phyloP scores from a whole-genome alignment of 1,284 basidiomycete genomes.

The Gomphus sp. region DNA sequence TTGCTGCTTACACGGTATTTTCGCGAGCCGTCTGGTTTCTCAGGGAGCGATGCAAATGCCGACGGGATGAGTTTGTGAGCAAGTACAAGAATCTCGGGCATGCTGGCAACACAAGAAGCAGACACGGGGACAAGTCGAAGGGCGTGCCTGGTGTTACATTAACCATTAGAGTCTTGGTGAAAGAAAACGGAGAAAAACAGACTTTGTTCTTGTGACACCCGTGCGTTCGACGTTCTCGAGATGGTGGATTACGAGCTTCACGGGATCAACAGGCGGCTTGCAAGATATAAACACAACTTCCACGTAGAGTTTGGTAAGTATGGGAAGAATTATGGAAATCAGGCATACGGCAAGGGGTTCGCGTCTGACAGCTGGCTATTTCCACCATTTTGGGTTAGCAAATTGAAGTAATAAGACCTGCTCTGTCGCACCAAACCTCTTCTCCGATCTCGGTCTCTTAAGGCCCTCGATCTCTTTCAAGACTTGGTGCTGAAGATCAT shows the following conservation, averaged over 20 bases:
- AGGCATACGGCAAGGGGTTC: conserved; percentile 61
- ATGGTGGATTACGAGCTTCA: conserved; percentile 57
- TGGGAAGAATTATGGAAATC: conserved; percentile 9
- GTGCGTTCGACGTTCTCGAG: conserved; percentile 52
- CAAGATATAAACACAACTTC: conserved; percentile 74
- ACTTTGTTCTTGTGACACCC: conserved; percentile 61
- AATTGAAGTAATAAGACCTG: neutral
- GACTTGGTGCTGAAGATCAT: conserved; percentile 53
- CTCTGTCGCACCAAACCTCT: conserved; percentile 49
- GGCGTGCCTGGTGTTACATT: conserved; percentile 37
- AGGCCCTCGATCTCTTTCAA: conserved; percentile 60
- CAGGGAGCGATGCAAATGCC: conserved; percentile 31
- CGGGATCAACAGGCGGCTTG: conserved; percentile 66
- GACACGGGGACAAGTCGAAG: conserved; percentile 64
- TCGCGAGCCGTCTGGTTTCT: conserved; percentile 26
- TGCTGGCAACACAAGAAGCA: conserved; percentile 54
- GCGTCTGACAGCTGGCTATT: conserved; percentile 63
- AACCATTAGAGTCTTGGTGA: neutral
- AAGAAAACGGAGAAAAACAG: conserved; percentile 11
- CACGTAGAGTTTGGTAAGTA: conserved; percentile 6
- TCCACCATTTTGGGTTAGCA: neutral
- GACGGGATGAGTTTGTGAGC: conserved; percentile 43
- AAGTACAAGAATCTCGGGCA: conserved; percentile 55
- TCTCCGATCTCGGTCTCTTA: conserved; percentile 51
- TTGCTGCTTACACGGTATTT: conserved; percentile 30